phyloP scores from a whole-genome alignment of 1,284 basidiomycete genomes.

The Tremellales sp. region DNA sequence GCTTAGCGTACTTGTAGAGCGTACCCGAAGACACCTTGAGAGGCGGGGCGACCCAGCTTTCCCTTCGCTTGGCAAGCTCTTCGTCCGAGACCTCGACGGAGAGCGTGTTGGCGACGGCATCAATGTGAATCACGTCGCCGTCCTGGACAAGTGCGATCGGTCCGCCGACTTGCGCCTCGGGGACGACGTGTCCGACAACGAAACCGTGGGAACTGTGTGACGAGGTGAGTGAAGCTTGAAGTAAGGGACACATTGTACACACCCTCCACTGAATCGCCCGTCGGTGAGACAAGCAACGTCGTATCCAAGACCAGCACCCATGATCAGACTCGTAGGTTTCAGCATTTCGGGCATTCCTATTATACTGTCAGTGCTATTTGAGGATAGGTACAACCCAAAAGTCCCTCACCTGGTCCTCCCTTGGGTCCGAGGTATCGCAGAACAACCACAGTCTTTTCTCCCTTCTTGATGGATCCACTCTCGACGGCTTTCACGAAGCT shows the following conservation, averaged over 20 bases:
- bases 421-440: slow-evolving; percentile 95
- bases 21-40: slow-evolving; percentile 81
- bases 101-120: slow-evolving; percentile 73
- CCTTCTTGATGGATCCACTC: slow-evolving; percentile 75
- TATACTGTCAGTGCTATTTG: background rate
- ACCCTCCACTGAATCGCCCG: slow-evolving; percentile 91
- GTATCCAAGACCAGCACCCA: slow-evolving; percentile 86
- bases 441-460: slow-evolving; percentile 72
- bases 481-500: slow-evolving; percentile 81
- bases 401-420: slow-evolving; percentile 63
- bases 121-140: slow-evolving; percentile 80
- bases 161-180: slow-evolving; percentile 87
- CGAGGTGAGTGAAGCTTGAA: background rate
- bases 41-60: slow-evolving; percentile 75
- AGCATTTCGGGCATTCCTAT: slow-evolving; percentile 86
- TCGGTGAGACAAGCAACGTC: slow-evolving; percentile 93
- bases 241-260: too few relatives aligned
- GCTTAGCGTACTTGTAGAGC: slow-evolving; percentile 80
- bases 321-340: slow-evolving; percentile 77
- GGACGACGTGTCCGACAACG: slow-evolving; percentile 54
- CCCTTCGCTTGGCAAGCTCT: slow-evolving; percentile 67
- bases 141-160: slow-evolving; percentile 92
- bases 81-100: slow-evolving; percentile 75
- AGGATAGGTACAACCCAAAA: background rate
- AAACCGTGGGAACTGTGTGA: slow-evolving; percentile 52